phyloP scores from a whole-genome alignment of 192 early-diverging fungal genomes.

The Backusella circina region DNA sequence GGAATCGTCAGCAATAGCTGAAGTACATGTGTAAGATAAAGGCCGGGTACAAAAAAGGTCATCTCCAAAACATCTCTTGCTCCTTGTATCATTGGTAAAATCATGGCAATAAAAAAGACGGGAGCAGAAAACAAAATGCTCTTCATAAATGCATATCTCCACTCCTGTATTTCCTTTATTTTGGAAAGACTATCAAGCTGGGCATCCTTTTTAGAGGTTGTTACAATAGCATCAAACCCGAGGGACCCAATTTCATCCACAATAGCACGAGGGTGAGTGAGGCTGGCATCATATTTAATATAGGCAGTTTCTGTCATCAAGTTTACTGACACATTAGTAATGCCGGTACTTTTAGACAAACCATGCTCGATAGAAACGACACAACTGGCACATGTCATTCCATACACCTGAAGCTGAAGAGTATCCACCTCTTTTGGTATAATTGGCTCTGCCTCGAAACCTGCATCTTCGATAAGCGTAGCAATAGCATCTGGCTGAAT shows the following conservation, averaged over 20 bases:
- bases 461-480: conserved; percentile 67
- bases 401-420: conserved; percentile 42
- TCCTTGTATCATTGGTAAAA: conserved; percentile 52
- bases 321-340: conserved; percentile 53
- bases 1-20: conserved; percentile 79
- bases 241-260: conserved; percentile 76
- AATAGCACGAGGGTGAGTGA: conserved; percentile 73
- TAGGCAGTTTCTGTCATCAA: conserved; percentile 68
- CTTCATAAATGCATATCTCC: conserved; percentile 67
- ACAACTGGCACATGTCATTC: conserved; percentile 91
- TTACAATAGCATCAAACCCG: conserved; percentile 40
- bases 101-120: conserved; percentile 77
- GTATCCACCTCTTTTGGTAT: neutral
- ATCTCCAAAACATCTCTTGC: conserved; percentile 20
- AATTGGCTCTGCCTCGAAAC: conserved; percentile 67
- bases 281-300: conserved; percentile 58
- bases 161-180: conserved; percentile 80
- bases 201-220: conserved; percentile 44
- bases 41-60: conserved; percentile 50
- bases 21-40: conserved; percentile 62
- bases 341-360: conserved; percentile 47
- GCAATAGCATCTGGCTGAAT: conserved; percentile 47
- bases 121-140: conserved; percentile 77
- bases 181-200: conserved; percentile 87
- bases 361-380: conserved; percentile 66